Conservation (phyloP, 129 eudicot species). For the Flaveria trinervia region DNA sequence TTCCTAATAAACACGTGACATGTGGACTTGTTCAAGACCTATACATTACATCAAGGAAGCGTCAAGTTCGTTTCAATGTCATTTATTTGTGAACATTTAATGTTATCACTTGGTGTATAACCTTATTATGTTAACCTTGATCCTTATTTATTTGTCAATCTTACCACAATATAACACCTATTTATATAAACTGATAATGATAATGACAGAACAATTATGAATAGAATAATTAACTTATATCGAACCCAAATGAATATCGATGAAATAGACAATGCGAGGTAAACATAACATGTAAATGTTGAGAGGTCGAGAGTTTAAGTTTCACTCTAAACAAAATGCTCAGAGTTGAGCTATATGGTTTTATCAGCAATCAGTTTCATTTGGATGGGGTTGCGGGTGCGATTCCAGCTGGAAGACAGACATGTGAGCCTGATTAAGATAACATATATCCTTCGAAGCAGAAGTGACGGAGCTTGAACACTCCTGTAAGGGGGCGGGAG, state of each 20-base stretch:
- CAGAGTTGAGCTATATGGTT: too few relatives aligned
- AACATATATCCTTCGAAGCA: too few relatives aligned
- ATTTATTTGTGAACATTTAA: not conserved
- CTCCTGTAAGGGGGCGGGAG: too few relatives aligned
- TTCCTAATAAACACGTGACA: too few relatives aligned
- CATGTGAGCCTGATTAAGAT: too few relatives aligned
- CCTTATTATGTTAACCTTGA: not conserved
- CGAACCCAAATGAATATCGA: not conserved
- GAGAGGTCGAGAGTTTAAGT: too few relatives aligned
- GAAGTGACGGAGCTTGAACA: too few relatives aligned
- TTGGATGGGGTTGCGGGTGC: too few relatives aligned
- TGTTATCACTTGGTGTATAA: not conserved
- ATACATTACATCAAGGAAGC: not conserved
- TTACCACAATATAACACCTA: not conserved
- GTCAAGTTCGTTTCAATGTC: not conserved
- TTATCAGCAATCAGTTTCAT: too few relatives aligned
- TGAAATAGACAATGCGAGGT: not conserved
- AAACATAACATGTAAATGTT: too few relatives aligned
- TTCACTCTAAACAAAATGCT: too few relatives aligned
- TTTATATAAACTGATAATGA: not conserved
- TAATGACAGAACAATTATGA: not conserved
- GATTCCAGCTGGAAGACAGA: too few relatives aligned
- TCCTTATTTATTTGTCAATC: not conserved
- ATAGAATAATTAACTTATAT: not conserved
- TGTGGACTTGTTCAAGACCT: not conserved